These are phyloP conservation scores for Cyphellophora attinorum DNA, from an alignment of 2,329 filamentous ascomycete genomes.

Conservation along the genomic window DNA sequence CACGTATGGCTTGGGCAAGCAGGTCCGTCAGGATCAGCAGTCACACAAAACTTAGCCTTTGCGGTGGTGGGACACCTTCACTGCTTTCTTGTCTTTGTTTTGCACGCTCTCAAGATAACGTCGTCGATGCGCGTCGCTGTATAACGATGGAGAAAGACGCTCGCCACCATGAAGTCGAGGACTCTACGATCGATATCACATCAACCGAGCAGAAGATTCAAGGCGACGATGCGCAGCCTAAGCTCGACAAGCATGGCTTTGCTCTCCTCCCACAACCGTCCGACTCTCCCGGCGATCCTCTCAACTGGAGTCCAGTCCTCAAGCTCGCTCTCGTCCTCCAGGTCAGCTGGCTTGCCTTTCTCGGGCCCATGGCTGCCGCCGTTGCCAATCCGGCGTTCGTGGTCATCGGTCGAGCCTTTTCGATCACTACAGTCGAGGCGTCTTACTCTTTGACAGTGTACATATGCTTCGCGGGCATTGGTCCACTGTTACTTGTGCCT, in stretches of 20 bases:
- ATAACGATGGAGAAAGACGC: too few species aligned
- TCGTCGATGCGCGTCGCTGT: too few species aligned
- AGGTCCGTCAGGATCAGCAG: too few species aligned
- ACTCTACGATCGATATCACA: not conserved
- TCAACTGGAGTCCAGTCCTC: conserved; percentile 19
- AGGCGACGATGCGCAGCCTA: conserved; percentile 2
- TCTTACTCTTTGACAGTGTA: conserved; percentile 25
- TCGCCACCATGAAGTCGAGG: not conserved
- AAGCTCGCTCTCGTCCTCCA: conserved; percentile 21
- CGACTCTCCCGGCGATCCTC: conserved; percentile 17
- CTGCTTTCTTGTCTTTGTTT: not conserved
- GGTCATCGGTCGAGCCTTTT: conserved; percentile 21
- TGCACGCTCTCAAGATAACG: not conserved
- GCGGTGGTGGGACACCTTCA: not conserved
- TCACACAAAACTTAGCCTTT: not conserved
- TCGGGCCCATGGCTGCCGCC: conserved; percentile 21
- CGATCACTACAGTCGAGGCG: conserved; percentile 22
- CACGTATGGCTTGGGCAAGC: too few species aligned
- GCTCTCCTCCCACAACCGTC: conserved; percentile 19
- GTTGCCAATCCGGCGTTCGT: conserved; percentile 26
- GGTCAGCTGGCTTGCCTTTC: conserved; percentile 22
- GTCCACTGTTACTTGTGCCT: conserved; percentile 19
- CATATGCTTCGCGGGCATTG: conserved; percentile 25
- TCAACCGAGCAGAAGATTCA: not conserved
- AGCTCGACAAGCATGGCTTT: conserved; percentile 18